Evolutionary conservation across 345 rosid genomes (phyloP), one percentile per base, ranked within the genome.

Genomic region (Ceriops zippeliana): DNA sequence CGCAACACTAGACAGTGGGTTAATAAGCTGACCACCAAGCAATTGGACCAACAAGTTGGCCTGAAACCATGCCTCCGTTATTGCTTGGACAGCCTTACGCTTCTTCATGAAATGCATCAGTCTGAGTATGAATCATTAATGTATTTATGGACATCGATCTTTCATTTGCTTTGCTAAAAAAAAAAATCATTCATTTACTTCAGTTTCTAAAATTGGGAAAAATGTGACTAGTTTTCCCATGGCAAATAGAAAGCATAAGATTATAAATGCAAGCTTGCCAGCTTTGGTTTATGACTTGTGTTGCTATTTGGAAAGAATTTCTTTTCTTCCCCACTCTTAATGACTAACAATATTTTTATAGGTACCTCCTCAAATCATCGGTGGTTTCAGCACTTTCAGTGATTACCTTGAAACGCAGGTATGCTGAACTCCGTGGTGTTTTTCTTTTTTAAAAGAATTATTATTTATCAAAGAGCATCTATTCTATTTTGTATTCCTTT

Each of bases 71-170:
- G 73, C 71, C 79, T 91, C 31, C 74, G 73, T 35, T 88, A 89
- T 83, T 91, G 97, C 78, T 73, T 84, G 66, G 86, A 93, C 49
- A 90, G 97, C 22, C 92, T 93, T 61, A 71, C 71, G 79, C 66
- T 82, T 77, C 87, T 93, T 67, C 71, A 78, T 67, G 86, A 86
- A 6, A 90, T 90, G 92, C 89, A 89, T 69, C 67, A 59, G 30
- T 83, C 93, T 15, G 96, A 93, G 97, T 89, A 86, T 70, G 83
- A 19, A 59, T 26, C 34, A 19, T 35, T 57, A 11, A 60, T 16
- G 26, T 26, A 24, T 34, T 17, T 22, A 62, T 52, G 24, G 42
- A 52, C 51, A 31, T 59, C 16, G 2, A 59, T 32, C 46, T 19
- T 27, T 57, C 19, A 60, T 16, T 34, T 34, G 1, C 37, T 34